Evolutionary conservation across 257 asterid genomes (phyloP).

Genomic region (Linaria vulgaris): DNA sequence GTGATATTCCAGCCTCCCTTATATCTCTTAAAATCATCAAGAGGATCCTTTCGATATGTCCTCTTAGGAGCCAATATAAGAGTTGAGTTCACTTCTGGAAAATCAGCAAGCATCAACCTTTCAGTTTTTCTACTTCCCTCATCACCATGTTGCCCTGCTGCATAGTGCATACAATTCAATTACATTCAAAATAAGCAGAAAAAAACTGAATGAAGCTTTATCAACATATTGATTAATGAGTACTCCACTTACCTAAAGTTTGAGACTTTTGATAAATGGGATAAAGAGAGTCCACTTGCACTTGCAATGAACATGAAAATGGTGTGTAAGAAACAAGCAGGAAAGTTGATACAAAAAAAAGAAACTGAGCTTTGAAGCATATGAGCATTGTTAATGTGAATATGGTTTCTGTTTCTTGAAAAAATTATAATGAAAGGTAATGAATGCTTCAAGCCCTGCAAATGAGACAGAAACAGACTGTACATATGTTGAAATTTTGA

Average conservation of each 20-base stretch:
- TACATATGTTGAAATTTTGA: no score
- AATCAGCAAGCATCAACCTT: conserved; percentile 33
- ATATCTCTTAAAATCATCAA: conserved; percentile 53
- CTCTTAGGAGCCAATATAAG: conserved; percentile 77
- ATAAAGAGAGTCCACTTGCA: no score
- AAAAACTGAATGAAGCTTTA: not conserved
- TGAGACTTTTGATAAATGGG: conserved; percentile 15
- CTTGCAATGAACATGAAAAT: conserved; percentile 28
- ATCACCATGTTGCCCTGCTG: conserved; percentile 30
- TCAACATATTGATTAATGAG: not conserved
- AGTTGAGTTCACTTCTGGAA: conserved; percentile 21
- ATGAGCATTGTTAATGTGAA: conserved; percentile 33
- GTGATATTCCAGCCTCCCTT: conserved; percentile 84
- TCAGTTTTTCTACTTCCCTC: conserved; percentile 24
- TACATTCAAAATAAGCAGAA: not conserved
- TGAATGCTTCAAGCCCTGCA: not conserved
- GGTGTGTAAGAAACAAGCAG: conserved; percentile 29
- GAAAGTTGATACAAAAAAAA: conserved; percentile 28
- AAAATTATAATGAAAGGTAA: no score
- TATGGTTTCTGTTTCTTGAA: not conserved
- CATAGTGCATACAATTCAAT: not conserved
- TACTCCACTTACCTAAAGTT: conserved; percentile 29
- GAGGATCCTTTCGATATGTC: conserved; percentile 76
- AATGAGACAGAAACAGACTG: not conserved
- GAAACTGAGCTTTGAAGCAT: conserved; percentile 23